Evolutionary conservation across 1,139 yeast species (phyloP).

Genomic region (Lodderomyces elongisporus): DNA sequence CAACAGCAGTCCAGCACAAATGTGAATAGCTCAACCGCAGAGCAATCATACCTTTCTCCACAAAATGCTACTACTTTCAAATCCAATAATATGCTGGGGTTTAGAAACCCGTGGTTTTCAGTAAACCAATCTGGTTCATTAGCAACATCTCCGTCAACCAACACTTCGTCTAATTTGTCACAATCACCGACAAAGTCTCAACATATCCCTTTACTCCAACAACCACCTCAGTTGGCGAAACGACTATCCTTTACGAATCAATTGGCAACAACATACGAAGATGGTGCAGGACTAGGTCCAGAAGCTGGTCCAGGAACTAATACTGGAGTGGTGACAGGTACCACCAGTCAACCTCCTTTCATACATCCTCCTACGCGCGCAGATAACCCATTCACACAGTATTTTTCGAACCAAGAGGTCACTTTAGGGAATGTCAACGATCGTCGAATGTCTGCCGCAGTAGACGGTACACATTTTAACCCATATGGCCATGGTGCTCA

Average conservation of each 20-base stretch:
- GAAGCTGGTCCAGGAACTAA: slow-evolving; percentile 13
- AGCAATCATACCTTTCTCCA: slow-evolving; percentile 4
- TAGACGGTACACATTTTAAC: slow-evolving; percentile 21
- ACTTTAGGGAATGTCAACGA: slow-evolving; percentile 24
- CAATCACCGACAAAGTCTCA: slow-evolving; percentile 30
- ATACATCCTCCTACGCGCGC: slow-evolving; percentile 46
- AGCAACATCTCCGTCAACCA: slow-evolving; percentile 6
- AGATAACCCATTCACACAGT: slow-evolving; percentile 45
- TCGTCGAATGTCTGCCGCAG: slow-evolving; percentile 43
- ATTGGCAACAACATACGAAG: slow-evolving; percentile 51
- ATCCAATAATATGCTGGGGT: slow-evolving; percentile 21
- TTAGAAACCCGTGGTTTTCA: slow-evolving; percentile 45
- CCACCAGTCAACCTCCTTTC: slow-evolving; percentile 20
- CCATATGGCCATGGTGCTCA: slow-evolving; percentile 8
- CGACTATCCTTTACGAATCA: slow-evolving; percentile 42
- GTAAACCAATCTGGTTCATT: slow-evolving; percentile 15
- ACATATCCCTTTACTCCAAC: slow-evolving; percentile 22
- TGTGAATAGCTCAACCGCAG: slow-evolving; percentile 11
- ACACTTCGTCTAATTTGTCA: slow-evolving; percentile 12
- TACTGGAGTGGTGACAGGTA: no score
- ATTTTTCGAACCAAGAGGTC: slow-evolving; percentile 40
- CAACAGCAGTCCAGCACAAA: slow-evolving; percentile 9
- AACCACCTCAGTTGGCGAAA: slow-evolving; percentile 25
- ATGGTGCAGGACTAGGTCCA: no score
- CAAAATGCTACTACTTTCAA: slow-evolving; percentile 14